Evolutionary conservation across 495 filamentous ascomycete species (phyloP).

Genomic region (Penicillium turbatum): DNA sequence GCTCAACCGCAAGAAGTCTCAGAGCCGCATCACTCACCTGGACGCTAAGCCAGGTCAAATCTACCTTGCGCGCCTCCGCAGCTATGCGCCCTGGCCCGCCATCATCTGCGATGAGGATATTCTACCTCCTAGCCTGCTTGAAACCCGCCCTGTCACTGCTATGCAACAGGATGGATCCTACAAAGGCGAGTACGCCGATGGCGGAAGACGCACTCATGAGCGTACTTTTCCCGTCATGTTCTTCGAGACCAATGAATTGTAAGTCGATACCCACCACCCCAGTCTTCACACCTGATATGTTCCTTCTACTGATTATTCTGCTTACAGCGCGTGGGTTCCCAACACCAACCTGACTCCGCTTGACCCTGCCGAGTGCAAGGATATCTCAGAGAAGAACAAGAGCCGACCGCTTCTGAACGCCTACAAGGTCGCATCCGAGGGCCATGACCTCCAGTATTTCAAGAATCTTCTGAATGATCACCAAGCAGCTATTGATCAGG

Average conservation of each 20-base stretch:
- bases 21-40: slow-evolving; percentile 62
- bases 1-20: slow-evolving; percentile 79
- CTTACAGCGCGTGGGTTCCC: slow-evolving; percentile 72
- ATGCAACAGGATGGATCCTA: slow-evolving; percentile 74
- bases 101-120: slow-evolving; percentile 91
- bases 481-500: slow-evolving; percentile 54
- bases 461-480: slow-evolving; percentile 66
- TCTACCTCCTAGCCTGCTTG: slow-evolving; percentile 68
- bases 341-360: slow-evolving; percentile 74
- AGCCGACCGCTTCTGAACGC: slow-evolving; percentile 68
- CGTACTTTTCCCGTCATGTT: slow-evolving; percentile 93
- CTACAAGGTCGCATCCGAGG: slow-evolving; percentile 66
- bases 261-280: slow-evolving; percentile 36
- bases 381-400: slow-evolving; percentile 64
- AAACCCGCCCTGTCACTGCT: slow-evolving; percentile 74
- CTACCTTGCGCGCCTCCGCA: slow-evolving; percentile 82
- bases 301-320: slow-evolving; percentile 8
- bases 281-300: not conserved
- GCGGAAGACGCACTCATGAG: slow-evolving; percentile 74
- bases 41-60: slow-evolving; percentile 81
- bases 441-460: slow-evolving; percentile 67
- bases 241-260: slow-evolving; percentile 92
- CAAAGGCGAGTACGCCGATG: slow-evolving; percentile 76
- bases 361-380: slow-evolving; percentile 61
- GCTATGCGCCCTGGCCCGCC: slow-evolving; percentile 84